Percentiles rank a stretch among this genome's conserved stretches.
Evolutionary conservation across 2,329 filamentous ascomycete species (phyloP).

Genomic region (Zarea fungicola): DNA sequence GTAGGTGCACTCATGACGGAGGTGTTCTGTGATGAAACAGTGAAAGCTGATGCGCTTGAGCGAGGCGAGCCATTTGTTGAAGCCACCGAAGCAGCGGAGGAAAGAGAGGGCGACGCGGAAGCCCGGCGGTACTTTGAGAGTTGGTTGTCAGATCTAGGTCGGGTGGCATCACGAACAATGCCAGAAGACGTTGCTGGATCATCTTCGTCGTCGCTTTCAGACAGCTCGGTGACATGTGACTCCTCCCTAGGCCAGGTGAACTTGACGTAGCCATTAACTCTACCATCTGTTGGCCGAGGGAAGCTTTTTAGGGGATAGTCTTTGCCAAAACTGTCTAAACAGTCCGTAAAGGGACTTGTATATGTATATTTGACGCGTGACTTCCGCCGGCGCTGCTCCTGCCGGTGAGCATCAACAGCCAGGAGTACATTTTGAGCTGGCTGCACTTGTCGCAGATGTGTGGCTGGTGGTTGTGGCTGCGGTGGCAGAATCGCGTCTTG

Average conservation of each 20-base stretch:
- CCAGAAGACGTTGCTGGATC: background rate
- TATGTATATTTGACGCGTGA: constrained; percentile 13
- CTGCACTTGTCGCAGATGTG: background rate
- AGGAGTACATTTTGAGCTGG: background rate
- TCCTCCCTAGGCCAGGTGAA: constrained; percentile 28
- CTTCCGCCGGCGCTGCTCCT: constrained; percentile 14
- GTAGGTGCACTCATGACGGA: too few relatives aligned
- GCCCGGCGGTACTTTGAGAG: background rate
- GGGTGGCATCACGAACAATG: background rate
- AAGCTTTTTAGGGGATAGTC: constrained; percentile 20
- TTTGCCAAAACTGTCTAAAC: constrained; percentile 24
- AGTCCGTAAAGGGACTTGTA: constrained; percentile 29
- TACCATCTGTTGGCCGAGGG: constrained; percentile 26
- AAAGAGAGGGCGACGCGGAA: background rate
- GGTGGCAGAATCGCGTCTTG: background rate
- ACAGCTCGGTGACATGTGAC: background rate
- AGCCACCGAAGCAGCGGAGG: background rate
- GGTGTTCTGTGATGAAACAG: background rate
- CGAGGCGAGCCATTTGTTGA: background rate
- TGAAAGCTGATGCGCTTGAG: background rate
- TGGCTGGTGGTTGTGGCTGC: background rate
- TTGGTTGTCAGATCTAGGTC: background rate
- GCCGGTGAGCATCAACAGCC: background rate
- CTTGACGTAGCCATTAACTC: constrained; percentile 35
- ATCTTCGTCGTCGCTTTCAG: background rate